These are phyloP conservation scores for Erodium trifolium DNA, from an alignment of 441 rosid species.

Conservation along the genomic window DNA sequence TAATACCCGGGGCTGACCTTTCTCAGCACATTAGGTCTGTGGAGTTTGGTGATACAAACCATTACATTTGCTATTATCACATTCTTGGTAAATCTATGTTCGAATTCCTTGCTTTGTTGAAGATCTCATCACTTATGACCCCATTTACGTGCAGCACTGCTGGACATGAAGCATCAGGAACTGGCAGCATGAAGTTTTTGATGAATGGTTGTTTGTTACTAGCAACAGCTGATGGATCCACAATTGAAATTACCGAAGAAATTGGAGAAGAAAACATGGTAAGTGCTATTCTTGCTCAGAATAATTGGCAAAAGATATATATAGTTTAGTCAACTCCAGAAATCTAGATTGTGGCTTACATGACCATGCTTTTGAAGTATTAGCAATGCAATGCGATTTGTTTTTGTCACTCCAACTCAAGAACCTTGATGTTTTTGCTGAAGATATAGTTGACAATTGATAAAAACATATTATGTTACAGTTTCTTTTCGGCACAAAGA, in stretches of 20 bases:
- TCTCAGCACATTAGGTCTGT: constrained; percentile 20
- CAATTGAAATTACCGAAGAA: constrained; percentile 39
- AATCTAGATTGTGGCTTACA: too few species aligned
- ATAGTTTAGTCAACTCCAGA: not conserved
- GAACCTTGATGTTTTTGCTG: not conserved
- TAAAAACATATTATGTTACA: constrained; percentile 19
- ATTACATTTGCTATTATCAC: not conserved
- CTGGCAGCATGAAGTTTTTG: constrained; percentile 47
- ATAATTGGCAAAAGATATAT: not conserved
- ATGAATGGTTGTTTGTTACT: constrained; percentile 50
- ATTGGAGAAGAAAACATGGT: constrained; percentile 43
- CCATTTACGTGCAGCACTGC: constrained; percentile 34
- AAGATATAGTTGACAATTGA: not conserved
- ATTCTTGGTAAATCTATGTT: not conserved
- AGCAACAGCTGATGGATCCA: constrained; percentile 51
- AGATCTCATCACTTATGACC: not conserved
- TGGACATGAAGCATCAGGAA: constrained; percentile 57
- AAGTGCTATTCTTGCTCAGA: not conserved
- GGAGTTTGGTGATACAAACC: not conserved
- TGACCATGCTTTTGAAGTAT: too few species aligned
- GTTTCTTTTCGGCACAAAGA: constrained; percentile 45
- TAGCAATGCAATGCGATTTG: too few species aligned
- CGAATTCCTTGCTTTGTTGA: not conserved
- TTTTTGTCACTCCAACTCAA: not conserved
- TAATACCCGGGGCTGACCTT: constrained; percentile 19